phyloP scores from a whole-genome alignment of 805 yeast species.

The Nakazawaea molendinolei region DNA sequence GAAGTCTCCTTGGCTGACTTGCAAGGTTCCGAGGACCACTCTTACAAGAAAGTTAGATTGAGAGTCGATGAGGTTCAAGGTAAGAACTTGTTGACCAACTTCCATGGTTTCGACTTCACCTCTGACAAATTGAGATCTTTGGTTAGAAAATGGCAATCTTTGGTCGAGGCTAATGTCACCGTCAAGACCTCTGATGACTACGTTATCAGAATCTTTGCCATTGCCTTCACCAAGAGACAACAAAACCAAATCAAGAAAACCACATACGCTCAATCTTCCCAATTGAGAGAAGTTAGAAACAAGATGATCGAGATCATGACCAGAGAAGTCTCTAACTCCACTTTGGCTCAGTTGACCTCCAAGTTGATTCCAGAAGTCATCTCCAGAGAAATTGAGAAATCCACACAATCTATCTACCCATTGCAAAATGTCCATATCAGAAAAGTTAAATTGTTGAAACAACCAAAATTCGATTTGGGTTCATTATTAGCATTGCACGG shows the following conservation, averaged over 20 bases:
- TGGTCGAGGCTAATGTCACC: slow-evolving; percentile 96
- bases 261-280: slow-evolving; percentile 95
- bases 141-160: slow-evolving; percentile 98
- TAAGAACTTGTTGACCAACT: slow-evolving; percentile 96
- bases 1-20: slow-evolving; percentile 95
- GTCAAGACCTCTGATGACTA: slow-evolving; percentile 97
- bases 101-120: slow-evolving; percentile 98
- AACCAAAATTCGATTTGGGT: slow-evolving; percentile 98
- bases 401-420: slow-evolving; percentile 92
- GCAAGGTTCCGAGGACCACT: slow-evolving; percentile 98
- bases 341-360: slow-evolving; percentile 93
- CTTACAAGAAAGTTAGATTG: slow-evolving; percentile 94
- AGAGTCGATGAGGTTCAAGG: slow-evolving; percentile 99
- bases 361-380: slow-evolving; percentile 98
- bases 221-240: slow-evolving; percentile 98
- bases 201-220: slow-evolving; percentile 92
- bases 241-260: slow-evolving; percentile 97
- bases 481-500: slow-evolving; percentile 95
- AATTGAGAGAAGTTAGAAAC: slow-evolving; percentile 95
- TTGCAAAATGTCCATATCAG: slow-evolving; percentile 98
- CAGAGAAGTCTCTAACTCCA: slow-evolving; percentile 91
- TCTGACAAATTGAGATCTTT: slow-evolving; percentile 95
- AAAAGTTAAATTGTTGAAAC: slow-evolving; percentile 97
- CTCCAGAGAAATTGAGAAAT: slow-evolving; percentile 97
- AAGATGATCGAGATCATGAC: slow-evolving; percentile 94